Evolutionary conservation across 306 rosid genomes (phyloP), one percentile per base, ranked within the genome.

Genomic region (Alnus rubra): DNA sequence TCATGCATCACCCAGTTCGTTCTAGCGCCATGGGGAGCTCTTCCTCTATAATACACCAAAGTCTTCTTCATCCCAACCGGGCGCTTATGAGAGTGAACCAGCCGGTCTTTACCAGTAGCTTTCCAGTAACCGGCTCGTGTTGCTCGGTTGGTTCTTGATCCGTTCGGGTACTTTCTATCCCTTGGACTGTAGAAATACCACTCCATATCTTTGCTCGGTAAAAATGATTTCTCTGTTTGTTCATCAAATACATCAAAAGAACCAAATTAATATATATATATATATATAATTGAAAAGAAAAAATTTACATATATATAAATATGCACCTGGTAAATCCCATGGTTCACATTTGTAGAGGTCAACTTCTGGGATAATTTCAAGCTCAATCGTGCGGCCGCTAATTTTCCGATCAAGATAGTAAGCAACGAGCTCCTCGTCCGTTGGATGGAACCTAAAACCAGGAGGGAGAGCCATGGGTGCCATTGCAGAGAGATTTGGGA

Each of bases 1-100:
- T 94, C 98, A 65, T 94, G 98, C 98, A 94, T 94, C 73, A 94
- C 93, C 98, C 98, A 94, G 67, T 89, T 92, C 37, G 97, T 94
- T 86, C 98, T 88, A 28, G 88, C 74, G 16, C 98, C 98, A 87
- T 89, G 98, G 0, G 98, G 98, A 12, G 98, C 98, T 81, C 98
- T 87, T 4, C 98, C 98, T 82, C 75, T 88, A 70, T 94, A 94
- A 78, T 91, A 94, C 3, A 94, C 98, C 88, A 94, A 81, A 1
- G 98, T 94, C 85, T 94, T 94, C 91, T 94, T 94, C 97, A 92
- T 92, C 7, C 98, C 98, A 56, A 92, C 89, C 1, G 82, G 76
- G 1, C 69, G 86, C 76, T 88, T 83, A 39, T 88, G 94, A 56
- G 97, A 89, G 18, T 88, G 88, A 30, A 94, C 98, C 2, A 89